phyloP scores from a whole-genome alignment of 1,284 basidiomycete species.

The Ustilago lituana region DNA sequence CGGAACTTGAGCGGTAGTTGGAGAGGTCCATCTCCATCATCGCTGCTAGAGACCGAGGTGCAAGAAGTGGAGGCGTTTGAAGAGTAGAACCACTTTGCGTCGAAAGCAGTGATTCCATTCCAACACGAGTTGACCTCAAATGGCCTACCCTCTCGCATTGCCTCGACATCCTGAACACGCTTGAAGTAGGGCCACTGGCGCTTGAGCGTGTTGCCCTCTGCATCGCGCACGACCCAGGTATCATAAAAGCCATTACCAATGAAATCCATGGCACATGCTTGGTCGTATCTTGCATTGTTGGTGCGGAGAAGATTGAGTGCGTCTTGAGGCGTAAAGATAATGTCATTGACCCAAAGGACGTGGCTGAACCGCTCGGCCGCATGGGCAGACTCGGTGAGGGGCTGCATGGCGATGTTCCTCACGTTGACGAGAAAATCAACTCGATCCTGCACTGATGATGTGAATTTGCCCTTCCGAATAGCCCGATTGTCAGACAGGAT shows the following conservation, averaged over 20 bases:
- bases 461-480: constrained; percentile 28
- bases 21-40: constrained; percentile 60
- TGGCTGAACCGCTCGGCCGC: constrained; percentile 26
- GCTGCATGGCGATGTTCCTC: constrained; percentile 55
- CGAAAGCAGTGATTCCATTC: constrained; percentile 74
- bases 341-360: constrained; percentile 60
- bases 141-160: constrained; percentile 66
- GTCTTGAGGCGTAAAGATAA: constrained; percentile 37
- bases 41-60: neutral
- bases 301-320: constrained; percentile 71
- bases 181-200: constrained; percentile 73
- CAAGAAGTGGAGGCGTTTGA: neutral
- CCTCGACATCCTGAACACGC: constrained; percentile 67
- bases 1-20: constrained; percentile 70
- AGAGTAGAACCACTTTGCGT: constrained; percentile 69
- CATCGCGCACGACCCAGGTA: constrained; percentile 63
- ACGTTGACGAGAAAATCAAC: constrained; percentile 50
- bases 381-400: constrained; percentile 12
- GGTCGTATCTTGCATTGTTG: constrained; percentile 71
- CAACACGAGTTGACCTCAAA: constrained; percentile 73
- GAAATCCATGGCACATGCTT: constrained; percentile 73
- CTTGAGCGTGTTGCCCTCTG: constrained; percentile 67
- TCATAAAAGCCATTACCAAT: constrained; percentile 71
- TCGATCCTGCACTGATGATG: constrained; percentile 27
- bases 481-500: constrained; percentile 46